phyloP scores from a whole-genome alignment of 1,284 basidiomycete genomes.

The Rhodofomes roseus region DNA sequence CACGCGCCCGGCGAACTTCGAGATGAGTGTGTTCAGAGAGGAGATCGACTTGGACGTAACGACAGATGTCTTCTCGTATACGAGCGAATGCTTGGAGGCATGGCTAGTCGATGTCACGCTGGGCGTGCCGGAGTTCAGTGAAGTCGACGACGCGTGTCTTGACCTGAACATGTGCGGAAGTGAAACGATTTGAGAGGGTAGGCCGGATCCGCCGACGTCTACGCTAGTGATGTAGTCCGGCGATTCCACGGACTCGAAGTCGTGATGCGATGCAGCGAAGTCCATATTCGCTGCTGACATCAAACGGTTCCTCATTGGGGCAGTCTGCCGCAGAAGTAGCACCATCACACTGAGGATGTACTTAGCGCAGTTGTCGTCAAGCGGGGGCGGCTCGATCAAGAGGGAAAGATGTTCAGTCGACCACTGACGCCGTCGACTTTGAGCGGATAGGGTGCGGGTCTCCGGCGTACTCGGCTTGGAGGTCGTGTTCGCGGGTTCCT shows the following conservation, averaged over 20 bases:
- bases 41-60: constrained; percentile 54
- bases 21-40: constrained; percentile 58
- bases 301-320: constrained; percentile 53
- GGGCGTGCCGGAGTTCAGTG: constrained; percentile 38
- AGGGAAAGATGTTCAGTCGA: constrained; percentile 40
- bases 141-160: constrained; percentile 38
- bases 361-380: constrained; percentile 86
- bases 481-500: constrained; percentile 26
- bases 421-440: constrained; percentile 29
- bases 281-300: constrained; percentile 61
- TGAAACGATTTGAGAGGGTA: constrained; percentile 16
- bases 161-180: constrained; percentile 19
- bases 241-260: constrained; percentile 58
- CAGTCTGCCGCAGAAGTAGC: constrained; percentile 75
- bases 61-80: constrained; percentile 67
- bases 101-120: constrained; percentile 39
- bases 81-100: constrained; percentile 40
- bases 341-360: constrained; percentile 84
- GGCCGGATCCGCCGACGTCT: constrained; percentile 12
- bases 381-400: constrained; percentile 69
- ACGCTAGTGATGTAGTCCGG: constrained; percentile 24
- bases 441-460: constrained; percentile 19
- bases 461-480: constrained; percentile 32
- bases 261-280: constrained; percentile 66
- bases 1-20: constrained; percentile 72